Percentiles rank a stretch among this genome's conserved stretches.
These are phyloP conservation scores for Aureobasidium sp. DNA, from an alignment of 2,329 filamentous ascomycete genomes.

Conservation along the genomic window DNA sequence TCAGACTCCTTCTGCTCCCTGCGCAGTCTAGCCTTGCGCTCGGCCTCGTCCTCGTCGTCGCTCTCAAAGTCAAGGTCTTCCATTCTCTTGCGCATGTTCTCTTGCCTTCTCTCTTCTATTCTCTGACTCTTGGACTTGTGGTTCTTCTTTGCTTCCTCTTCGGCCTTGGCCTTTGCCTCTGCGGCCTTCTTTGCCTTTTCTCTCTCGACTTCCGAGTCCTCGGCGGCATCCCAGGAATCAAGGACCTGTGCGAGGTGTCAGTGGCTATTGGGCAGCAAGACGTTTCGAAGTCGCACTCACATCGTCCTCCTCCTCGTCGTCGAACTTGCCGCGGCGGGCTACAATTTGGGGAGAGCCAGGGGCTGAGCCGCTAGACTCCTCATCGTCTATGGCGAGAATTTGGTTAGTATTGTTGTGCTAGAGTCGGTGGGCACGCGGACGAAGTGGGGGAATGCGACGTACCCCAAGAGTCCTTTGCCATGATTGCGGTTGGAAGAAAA, in stretches of 20 bases:
- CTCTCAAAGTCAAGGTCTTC: constrained; percentile 53
- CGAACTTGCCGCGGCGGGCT: constrained; percentile 62
- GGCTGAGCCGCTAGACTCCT: constrained; percentile 50
- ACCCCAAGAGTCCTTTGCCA: constrained; percentile 19
- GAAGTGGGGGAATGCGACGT: not conserved
- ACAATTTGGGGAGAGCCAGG: constrained; percentile 42
- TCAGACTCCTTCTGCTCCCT: constrained; percentile 81
- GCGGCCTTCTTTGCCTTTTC: constrained; percentile 87
- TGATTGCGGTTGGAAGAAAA: constrained; percentile 13
- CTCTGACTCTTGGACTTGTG: constrained; percentile 87
- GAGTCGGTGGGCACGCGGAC: not conserved
- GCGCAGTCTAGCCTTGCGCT: constrained; percentile 66
- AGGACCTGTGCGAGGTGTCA: constrained; percentile 56
- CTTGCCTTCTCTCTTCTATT: constrained; percentile 66
- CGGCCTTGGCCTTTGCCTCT: constrained; percentile 81
- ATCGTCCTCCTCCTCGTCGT: constrained; percentile 79
- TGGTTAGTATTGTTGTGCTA: constrained; percentile 5
- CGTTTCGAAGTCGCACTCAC: constrained; percentile 43
- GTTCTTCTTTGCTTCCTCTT: constrained; percentile 76
- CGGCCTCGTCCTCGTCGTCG: constrained; percentile 65
- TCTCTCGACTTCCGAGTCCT: constrained; percentile 93
- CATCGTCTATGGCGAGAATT: constrained; percentile 33
- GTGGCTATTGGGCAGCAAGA: constrained; percentile 16
- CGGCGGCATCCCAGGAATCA: constrained; percentile 93
- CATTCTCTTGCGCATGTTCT: constrained; percentile 51